A percentile compares a stretch with the other conserved stretches of the same genome.
Conservation (phyloP, 129 eudicot species). For the Flaveria bidentis region DNA sequence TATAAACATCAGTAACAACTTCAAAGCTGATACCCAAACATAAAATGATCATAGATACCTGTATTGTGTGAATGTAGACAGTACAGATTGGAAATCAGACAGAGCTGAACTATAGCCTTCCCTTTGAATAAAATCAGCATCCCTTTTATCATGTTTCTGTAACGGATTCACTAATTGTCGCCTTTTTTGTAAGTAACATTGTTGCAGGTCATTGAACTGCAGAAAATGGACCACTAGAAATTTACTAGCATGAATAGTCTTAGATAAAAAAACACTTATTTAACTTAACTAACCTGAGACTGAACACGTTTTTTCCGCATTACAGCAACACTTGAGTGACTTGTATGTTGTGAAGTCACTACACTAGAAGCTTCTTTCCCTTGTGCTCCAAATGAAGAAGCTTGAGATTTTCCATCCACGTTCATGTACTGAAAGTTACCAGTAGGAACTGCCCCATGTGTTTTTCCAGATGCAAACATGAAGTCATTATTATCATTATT, state of each 20-base stretch:
- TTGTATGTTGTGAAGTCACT: slow-evolving; percentile 55
- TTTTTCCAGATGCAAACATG: slow-evolving; percentile 46
- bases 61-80: slow-evolving; percentile 61
- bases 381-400: slow-evolving; percentile 45
- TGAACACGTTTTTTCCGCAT: slow-evolving; percentile 67
- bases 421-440: slow-evolving; percentile 48
- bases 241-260: background rate
- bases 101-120: slow-evolving; percentile 59
- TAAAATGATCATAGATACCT: slow-evolving; percentile 28
- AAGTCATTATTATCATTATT: slow-evolving; percentile 52
- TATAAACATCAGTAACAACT: slow-evolving; percentile 11
- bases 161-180: slow-evolving; percentile 39
- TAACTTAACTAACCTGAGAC: slow-evolving; percentile 52
- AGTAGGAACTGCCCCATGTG: slow-evolving; percentile 39
- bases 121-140: slow-evolving; percentile 37
- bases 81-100: slow-evolving; percentile 64
- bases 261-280: background rate
- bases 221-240: background rate
- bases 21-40: slow-evolving; percentile 1
- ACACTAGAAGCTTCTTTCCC: slow-evolving; percentile 59
- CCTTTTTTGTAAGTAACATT: slow-evolving; percentile 73
- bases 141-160: slow-evolving; percentile 39
- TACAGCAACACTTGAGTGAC: slow-evolving; percentile 70
- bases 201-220: slow-evolving; percentile 66
- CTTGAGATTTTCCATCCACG: slow-evolving; percentile 51